phyloP scores from a whole-genome alignment of 306 rosid genomes.

The Nissolia schottii region DNA sequence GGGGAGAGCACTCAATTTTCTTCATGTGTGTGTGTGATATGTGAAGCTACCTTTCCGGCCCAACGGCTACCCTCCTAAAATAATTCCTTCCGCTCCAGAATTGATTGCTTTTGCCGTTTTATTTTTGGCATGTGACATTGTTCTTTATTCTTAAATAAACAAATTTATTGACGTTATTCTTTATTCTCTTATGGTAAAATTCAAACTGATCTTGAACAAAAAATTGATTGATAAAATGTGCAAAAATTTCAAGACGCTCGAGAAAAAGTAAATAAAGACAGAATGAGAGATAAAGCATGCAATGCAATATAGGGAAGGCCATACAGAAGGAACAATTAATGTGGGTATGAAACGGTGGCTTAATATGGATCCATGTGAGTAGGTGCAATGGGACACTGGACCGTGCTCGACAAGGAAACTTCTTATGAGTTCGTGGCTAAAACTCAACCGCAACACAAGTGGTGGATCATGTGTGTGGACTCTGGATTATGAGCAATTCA shows the following conservation, averaged over 20 bases:
- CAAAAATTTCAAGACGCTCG: too few species aligned
- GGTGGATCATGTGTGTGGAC: neutral
- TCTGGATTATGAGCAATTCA: neutral
- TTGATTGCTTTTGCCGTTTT: neutral
- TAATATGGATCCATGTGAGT: neutral
- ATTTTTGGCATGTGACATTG: neutral
- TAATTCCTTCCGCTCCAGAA: neutral
- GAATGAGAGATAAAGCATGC: neutral
- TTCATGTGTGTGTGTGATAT: slow-evolving; percentile 20
- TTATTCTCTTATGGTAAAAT: neutral
- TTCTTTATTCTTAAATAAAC: too few species aligned
- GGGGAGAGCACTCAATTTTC: neutral
- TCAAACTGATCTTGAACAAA: neutral
- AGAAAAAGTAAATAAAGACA: neutral
- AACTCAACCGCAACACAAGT: neutral
- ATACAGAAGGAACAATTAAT: neutral
- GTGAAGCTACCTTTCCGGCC: slow-evolving; percentile 2
- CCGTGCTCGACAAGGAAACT: neutral
- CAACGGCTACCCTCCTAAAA: neutral
- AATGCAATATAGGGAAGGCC: neutral
- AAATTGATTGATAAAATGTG: neutral
- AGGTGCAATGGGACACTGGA: neutral
- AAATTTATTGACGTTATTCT: too few species aligned
- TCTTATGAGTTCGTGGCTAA: neutral
- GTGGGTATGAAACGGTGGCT: neutral